Base-by-base conservation (phyloP, 129 eudicot species). In the Oenanthe sinensis region DNA sequence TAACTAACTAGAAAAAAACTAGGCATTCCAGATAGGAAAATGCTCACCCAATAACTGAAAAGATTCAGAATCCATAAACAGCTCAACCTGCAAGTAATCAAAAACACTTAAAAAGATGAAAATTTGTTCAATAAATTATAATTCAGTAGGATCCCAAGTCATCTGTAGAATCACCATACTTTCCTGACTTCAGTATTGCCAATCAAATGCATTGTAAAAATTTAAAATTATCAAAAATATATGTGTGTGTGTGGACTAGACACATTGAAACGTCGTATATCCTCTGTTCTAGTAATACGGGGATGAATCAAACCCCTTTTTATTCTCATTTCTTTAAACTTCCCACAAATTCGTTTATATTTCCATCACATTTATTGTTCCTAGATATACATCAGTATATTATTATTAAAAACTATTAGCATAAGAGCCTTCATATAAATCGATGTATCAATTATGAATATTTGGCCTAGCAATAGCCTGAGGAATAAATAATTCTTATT, bases 31-130 rank as follows among this genome's bases (percentile, higher is more conserved):
- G 43, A 84, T 79, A 43, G 43, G 44, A 68, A 77, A 40, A 85
- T 75, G 68, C 92, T 85, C 82, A 94, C 98, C 98, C 97, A 94
- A 84, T 82, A 86, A 77, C 46, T 85, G 82, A 60, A 87, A 80
- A 54, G 97, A 87, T 77, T 90, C 96, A 30, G 93, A 73, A 80
- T 94, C 96, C 26, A 91, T 77, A 84, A 84, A 94, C 79, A 94
- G 81, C 75, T 88, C 76, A 75, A 94, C 86, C 97, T 91, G 94
- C 87, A 43, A 46, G 36, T 44, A 26, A 46, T 74, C 26, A 24
- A 30, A 71, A 8, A 15, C 43, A 72, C 14, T 72, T 16, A 43
- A 6, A 19, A 47, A 12, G 50, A 8, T 43, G 15, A 13, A 33
- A 11, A 14, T 68, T 68, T n/a, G 68, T 60, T 24, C 36, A 60